Evolutionary conservation across 345 rosid genomes (phyloP).

Genomic region (Citrus maxima): DNA sequence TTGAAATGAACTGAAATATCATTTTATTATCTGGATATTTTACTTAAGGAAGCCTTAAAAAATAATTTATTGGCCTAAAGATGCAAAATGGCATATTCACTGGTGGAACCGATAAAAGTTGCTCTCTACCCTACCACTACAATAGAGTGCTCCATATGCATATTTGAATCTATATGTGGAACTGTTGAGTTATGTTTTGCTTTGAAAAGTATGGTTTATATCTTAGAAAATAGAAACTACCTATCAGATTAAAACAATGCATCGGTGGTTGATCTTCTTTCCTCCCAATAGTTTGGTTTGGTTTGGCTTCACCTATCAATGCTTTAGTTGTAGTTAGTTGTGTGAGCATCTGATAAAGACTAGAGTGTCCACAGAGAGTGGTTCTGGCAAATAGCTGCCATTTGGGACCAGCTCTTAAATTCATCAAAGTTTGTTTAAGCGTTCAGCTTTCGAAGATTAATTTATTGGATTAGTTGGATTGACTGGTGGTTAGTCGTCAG

Average conservation of each 20-base stretch:
- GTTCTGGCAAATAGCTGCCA: conserved; percentile 2
- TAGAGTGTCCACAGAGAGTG: not conserved
- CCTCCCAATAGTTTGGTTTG: not conserved
- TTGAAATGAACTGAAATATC: conserved; percentile 6
- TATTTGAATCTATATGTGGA: not conserved
- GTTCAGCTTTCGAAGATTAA: conserved; percentile 2
- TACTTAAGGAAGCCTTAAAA: not conserved
- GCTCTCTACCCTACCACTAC: conserved; percentile 2
- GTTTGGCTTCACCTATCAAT: conserved; percentile 12
- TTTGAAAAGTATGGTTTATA: not conserved
- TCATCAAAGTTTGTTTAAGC: not conserved
- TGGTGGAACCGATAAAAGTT: conserved; percentile 1
- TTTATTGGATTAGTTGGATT: conserved; percentile 13
- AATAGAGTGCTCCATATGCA: not conserved
- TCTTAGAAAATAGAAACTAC: not conserved
- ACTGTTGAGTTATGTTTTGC: not conserved
- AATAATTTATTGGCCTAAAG: not conserved
- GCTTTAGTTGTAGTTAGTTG: conserved; percentile 2
- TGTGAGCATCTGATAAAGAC: conserved; percentile 10
- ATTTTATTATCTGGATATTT: not conserved
- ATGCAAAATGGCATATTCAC: not conserved
- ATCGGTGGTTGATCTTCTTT: conserved; percentile 16
- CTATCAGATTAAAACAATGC: conserved; percentile 2
- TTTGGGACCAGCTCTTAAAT: conserved; percentile 14
- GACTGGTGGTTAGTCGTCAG: conserved; percentile 15